phyloP scores from a whole-genome alignment of 2,329 filamentous ascomycete genomes.

The Podosphaera aphanis region DNA sequence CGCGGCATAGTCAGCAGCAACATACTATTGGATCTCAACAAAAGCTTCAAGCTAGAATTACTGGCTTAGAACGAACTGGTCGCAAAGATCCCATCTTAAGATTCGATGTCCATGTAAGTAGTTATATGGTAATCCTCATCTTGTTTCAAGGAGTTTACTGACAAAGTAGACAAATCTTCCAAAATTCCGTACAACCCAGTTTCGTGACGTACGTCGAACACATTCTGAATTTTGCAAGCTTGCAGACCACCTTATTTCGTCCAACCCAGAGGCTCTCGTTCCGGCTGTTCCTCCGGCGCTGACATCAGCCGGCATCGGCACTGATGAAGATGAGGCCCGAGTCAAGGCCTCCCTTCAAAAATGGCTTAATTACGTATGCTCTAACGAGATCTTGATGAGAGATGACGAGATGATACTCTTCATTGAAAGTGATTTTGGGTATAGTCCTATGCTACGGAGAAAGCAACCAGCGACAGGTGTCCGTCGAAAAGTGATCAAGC shows the following conservation, averaged over 20 bases:
- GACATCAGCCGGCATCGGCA: conserved; percentile 82
- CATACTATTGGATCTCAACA: conserved; percentile 39
- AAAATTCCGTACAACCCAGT: conserved; percentile 91
- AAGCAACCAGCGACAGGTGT: conserved; percentile 95
- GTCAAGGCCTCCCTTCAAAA: conserved; percentile 78
- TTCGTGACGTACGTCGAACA: conserved; percentile 83
- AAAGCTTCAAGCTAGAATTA: conserved; percentile 86
- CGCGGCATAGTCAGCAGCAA: conserved; percentile 18
- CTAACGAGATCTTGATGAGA: conserved; percentile 74
- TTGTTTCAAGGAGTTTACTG: conserved; percentile 3
- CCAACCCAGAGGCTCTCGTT: conserved; percentile 89
- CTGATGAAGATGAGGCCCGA: conserved; percentile 77
- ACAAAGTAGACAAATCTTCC: conserved; percentile 73
- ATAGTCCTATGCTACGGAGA: conserved; percentile 83
- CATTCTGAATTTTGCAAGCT: conserved; percentile 93
- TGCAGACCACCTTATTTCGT: conserved; percentile 84
- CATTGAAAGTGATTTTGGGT: conserved; percentile 97
- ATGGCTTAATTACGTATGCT: conserved; percentile 86
- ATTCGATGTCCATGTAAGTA: conserved; percentile 83
- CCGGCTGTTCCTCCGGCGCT: conserved; percentile 86
- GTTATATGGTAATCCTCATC: background rate
- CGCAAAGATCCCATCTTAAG: conserved; percentile 87
- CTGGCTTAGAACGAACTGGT: conserved; percentile 71
- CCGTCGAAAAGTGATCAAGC: conserved; percentile 83
- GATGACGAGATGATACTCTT: conserved; percentile 97